Base-by-base conservation (phyloP, 2,329 filamentous ascomycete genomes). In the Aspergillus sp. region DNA sequence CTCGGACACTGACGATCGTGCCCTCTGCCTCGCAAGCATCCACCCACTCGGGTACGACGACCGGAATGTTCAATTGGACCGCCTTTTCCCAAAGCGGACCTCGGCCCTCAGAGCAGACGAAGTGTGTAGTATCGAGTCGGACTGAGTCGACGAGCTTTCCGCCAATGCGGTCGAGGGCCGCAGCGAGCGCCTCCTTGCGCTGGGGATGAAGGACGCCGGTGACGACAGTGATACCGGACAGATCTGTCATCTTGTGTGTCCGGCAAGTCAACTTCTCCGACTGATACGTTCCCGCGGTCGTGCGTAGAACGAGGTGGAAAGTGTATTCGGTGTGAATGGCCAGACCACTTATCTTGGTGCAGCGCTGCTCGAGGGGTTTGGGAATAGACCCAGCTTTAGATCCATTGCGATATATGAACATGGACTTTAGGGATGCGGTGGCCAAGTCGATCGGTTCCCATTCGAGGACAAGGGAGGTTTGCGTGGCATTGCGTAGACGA, bases 211-310 rank as follows among this genome's bases (percentile, higher is more conserved):
- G 84, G 69, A 97, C 86, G 54, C 95, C 95, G 0, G 93, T 90
- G 2, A 94, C 97, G 69, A 99, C 91, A 25, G 94, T 98, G 77
- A 99, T 93, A 61, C 95, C 95, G 68, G 91, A 93, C 55, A 99
- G 83, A 76, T 99, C 93, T 45, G 94, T 98, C 93, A 99, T 97
- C 83, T 97, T 97, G 82, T 99, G 95, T 50, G 95, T 99, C 72
- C 90, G 88, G 61, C 97, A 93, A 4, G 86, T 85, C 56, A 99
- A 84, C 76, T 91, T 92, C 67, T 97, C 91, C 75, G 91, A 95
- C 64, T 86, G 85, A 72, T 89, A 93, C 45, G 91, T 96, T 62
- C 95, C 95, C 4, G 95, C 95, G 59, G 88, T 93, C 7, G 95
- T 99, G 72, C 92, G 87, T 74, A 99, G 83, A 9, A 98, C 90